Base-by-base conservation (phyloP, 2,329 filamentous ascomycete species). In the Drechslerella coelobrocha region DNA sequence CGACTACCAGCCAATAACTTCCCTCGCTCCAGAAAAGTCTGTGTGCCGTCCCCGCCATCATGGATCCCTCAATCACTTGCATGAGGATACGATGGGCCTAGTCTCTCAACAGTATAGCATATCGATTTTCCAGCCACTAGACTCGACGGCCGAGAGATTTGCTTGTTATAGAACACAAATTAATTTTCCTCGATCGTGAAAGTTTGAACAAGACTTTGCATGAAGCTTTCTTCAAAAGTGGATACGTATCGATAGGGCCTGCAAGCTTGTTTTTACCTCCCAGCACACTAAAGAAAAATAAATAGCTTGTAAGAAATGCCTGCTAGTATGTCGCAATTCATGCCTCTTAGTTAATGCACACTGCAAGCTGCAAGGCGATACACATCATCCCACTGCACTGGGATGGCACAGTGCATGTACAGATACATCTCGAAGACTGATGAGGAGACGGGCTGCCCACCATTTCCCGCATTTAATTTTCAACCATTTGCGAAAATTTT, bases 281-380 rank as follows among this genome's bases (percentile, higher is more conserved):
- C n/a, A n/a, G n/a, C n/a, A n/a, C n/a, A n/a, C n/a, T n/a, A n/a
- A n/a, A n/a, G n/a, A n/a, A n/a, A n/a, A n/a, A n/a, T n/a, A n/a
- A n/a, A n/a, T n/a, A n/a, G 12, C 29, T 12, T 6, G 12, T 6
- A 31, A 31, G 55, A 55, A 50, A 45, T 52, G 53, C 51, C 63
- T 61, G 63, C 59, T 31, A 55, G 59, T 63, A 63, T 71, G 66
- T 71, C 66, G 66, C 66, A 71, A 71, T 71, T 60, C 53, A 61
- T 61, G 63, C 59, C 56, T 61, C n/a, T 14, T 14, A 14, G 34
- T 19, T 53, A 45, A 63, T 71, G 66, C 66, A 69, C 29, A 50
- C 62, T 68, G 62, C 62, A 69, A 51, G 34, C 66, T 71, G 66
- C 66, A 63, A 41, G 47, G 59, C 62, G 66, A 55, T 71, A 71